A percentile compares a stretch with the other conserved stretches of the same genome.
Conservation (phyloP, 352 stramenopile species). For the Phytophthora rubi region DNA sequence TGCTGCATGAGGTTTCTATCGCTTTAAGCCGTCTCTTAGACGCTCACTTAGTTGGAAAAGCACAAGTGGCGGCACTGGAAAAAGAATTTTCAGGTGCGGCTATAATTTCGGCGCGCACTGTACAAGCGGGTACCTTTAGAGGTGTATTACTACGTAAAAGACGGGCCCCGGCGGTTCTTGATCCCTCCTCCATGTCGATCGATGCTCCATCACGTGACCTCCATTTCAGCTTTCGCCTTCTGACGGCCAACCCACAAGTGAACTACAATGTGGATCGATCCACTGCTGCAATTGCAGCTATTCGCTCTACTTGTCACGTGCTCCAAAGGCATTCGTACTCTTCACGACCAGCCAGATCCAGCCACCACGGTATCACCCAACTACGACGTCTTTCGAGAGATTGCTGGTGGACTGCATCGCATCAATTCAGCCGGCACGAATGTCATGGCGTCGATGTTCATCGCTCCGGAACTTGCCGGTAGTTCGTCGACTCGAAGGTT, state of each 20-base stretch:
- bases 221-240: constrained; percentile 4
- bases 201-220: background rate
- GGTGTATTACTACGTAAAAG: background rate
- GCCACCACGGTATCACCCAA: constrained; percentile 5
- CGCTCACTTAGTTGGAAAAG: too few relatives aligned
- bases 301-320: background rate
- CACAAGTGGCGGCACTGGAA: too few relatives aligned
- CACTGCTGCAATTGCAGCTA: constrained; percentile 5
- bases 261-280: constrained; percentile 1
- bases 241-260: background rate
- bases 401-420: constrained; percentile 15
- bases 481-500: background rate
- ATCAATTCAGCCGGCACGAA: constrained; percentile 10
- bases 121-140: background rate
- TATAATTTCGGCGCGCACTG: too few relatives aligned
- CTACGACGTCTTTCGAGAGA: constrained; percentile 10
- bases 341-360: background rate
- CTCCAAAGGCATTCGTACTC: constrained; percentile 5
- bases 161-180: background rate
- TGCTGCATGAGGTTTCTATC: too few relatives aligned
- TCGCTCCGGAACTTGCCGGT: constrained; percentile 5
- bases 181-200: background rate
- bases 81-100: too few relatives aligned
- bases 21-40: too few relatives aligned
- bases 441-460: constrained; percentile 11